Base-by-base conservation (phyloP, 345 rosid genomes). In the Geranium rotundifolium region DNA sequence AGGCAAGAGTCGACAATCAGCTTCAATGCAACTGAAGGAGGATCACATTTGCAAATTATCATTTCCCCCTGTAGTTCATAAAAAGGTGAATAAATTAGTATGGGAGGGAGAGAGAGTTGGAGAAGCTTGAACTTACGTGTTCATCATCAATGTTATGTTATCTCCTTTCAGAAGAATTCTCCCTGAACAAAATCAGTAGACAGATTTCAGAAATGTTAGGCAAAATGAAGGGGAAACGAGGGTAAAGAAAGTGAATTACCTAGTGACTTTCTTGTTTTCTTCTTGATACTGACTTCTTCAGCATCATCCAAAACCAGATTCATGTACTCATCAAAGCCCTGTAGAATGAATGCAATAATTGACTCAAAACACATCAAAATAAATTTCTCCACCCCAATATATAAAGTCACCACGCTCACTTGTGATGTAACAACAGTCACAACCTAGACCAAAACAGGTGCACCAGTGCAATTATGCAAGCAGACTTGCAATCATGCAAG, bases 241-340 rank as follows among this genome's bases (percentile, higher is more conserved):
- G 1, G 19, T 15, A 59, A 57, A 31, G 54, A 5, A 68, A 41
- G 57, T 13, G 16, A 73, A 63, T 73, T 60, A 86, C 95, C 99
- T 59, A 93, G 76, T 58, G 90, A 67, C 75, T 93, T 90, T 75
- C 87, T 86, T 46, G 81, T 88, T 72, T 86, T 88, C 63, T 88
- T 93, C 86, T 90, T 93, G 71, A 93, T 30, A 63, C 74, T 85
- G 67, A 93, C 95, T 79, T 93, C 96, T 73, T 93, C 99, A 31
- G 99, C 97, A 34, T 93, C 99, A 19, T 90, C 99, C 68, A 90
- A 74, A 41, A 93, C 99, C 63, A 93, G 75, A 70, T 93, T 93
- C 99, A 93, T 93, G 82, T 93, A 90, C 71, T 93, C 99, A 62
- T 88, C 97, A 68, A 93, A 90, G 1, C 97, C 99, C 99, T 90